These are phyloP conservation scores for Phytophthora melonis DNA, from an alignment of 352 stramenopile genomes.

Conservation along the genomic window DNA sequence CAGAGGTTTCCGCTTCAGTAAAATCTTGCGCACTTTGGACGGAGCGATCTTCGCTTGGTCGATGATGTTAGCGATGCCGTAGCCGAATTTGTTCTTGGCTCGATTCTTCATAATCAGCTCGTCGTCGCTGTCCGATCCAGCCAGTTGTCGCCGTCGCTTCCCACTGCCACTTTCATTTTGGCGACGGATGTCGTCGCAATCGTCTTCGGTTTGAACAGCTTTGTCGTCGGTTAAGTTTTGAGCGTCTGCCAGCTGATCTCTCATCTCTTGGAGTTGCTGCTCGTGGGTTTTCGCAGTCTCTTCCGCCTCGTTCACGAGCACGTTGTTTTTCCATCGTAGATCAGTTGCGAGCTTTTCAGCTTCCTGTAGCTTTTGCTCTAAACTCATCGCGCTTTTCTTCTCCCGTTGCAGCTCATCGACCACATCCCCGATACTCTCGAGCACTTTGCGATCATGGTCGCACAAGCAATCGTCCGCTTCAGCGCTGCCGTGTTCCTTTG, in stretches of 20 bases:
- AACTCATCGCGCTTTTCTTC: constrained; percentile 45
- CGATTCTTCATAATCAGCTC: constrained; percentile 68
- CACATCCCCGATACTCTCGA: constrained; percentile 60
- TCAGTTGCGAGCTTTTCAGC: constrained; percentile 55
- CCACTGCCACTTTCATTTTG: constrained; percentile 24
- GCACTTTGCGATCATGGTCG: constrained; percentile 71
- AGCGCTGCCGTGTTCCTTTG: not conserved
- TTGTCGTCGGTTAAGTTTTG: constrained; percentile 48
- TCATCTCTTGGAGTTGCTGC: constrained; percentile 49
- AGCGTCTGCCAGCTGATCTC: constrained; percentile 43
- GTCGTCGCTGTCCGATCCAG: constrained; percentile 44
- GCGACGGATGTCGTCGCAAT: constrained; percentile 31
- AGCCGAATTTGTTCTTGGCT: constrained; percentile 68
- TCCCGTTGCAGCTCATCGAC: constrained; percentile 59
- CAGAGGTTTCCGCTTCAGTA: constrained; percentile 77
- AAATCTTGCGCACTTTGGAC: constrained; percentile 79
- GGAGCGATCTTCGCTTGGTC: constrained; percentile 76
- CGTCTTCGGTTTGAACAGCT: constrained; percentile 55
- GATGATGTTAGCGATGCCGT: constrained; percentile 81
- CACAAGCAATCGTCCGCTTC: constrained; percentile 59
- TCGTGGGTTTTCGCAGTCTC: constrained; percentile 42
- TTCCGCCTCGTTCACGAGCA: constrained; percentile 52
- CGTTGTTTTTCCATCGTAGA: constrained; percentile 68
- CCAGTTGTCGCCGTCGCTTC: constrained; percentile 39
- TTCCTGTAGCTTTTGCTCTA: constrained; percentile 52